Base-by-base conservation (phyloP, 805 yeast species). In the Torulaspora microellipsoides region DNA sequence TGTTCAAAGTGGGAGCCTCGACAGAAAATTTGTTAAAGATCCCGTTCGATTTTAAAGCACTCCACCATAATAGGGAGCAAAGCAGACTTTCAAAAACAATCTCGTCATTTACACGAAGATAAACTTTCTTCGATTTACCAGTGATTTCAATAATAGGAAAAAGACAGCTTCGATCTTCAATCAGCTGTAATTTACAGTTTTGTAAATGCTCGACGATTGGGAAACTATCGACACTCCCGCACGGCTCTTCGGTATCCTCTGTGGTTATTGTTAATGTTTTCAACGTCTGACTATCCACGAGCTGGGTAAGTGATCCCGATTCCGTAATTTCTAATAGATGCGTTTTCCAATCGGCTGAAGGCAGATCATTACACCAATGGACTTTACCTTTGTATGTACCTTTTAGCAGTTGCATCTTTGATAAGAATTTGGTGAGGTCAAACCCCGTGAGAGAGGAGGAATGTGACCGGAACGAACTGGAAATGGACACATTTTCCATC, bases 11-110 rank as follows among this genome's bases (percentile, higher is more conserved):
- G 8, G 62, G 51, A 7, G 54, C 51, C 13, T 53, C 67, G 63
- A 52, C 69, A 48, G 68, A 70, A 67, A 75, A 67, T 54, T 80
- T 80, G 48, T 77, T 73, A 27, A 73, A 75, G 8, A 78, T 62
- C 0, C 83, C 83, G 33, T 62, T 67, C 6, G 78, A 76, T 43
- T 65, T 72, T 53, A 79, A 55, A 31, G 71, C 67, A 47, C 78
- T 80, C 86, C 86, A 80, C 41, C 78, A 75, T 17, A 77, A 51
- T 36, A 80, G 56, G 8, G 71, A 53, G 36, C 75, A 64, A 20
- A 79, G 53, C 17, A 80, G 55, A 34, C 65, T 61, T 27, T 73
- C 64, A 44, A 80, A 76, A 2, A 40, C 46, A 1, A 37, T 38
- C 17, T 42, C 50, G 12, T 59, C 60, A 39, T 59, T 32, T 8